Conservation (phyloP, 768 basidiomycete species). For the Mycena epipterygia region DNA sequence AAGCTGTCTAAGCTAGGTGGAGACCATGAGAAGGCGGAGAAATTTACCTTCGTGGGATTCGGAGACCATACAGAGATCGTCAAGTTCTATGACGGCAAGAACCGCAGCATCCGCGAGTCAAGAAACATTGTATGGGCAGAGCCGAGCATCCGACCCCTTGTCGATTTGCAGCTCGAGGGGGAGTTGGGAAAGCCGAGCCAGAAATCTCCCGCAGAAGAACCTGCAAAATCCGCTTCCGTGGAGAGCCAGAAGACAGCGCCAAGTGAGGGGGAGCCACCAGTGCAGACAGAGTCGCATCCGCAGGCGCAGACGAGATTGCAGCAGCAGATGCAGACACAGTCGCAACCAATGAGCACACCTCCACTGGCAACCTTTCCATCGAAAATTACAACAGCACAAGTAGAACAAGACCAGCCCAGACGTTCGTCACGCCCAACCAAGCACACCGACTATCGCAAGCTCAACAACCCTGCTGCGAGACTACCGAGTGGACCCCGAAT, state of each 20-base stretch:
- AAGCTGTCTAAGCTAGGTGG: constrained; percentile 32
- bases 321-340: neutral
- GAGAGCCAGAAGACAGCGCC: constrained; percentile 8
- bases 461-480: constrained; percentile 20
- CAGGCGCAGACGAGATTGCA: neutral
- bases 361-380: neutral
- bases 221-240: constrained; percentile 18
- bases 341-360: neutral
- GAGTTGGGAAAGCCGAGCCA: constrained; percentile 16
- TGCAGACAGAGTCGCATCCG: constrained; percentile 17
- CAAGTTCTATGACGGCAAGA: constrained; percentile 29
- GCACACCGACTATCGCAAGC: constrained; percentile 20
- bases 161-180: constrained; percentile 34
- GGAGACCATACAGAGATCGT: constrained; percentile 20
- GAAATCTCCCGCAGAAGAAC: constrained; percentile 23
- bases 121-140: constrained; percentile 16
- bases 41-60: constrained; percentile 34
- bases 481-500: neutral
- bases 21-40: constrained; percentile 18
- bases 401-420: neutral
- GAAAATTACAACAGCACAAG: neutral
- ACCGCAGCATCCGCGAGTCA: constrained; percentile 18
- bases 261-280: neutral
- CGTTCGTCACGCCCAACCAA: constrained; percentile 3
- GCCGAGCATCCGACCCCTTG: constrained; percentile 12